These are phyloP conservation scores for Rhytidiadelphus loreus DNA, from an alignment of 225 moss, liverwort and hornwort species.

Conservation along the genomic window DNA sequence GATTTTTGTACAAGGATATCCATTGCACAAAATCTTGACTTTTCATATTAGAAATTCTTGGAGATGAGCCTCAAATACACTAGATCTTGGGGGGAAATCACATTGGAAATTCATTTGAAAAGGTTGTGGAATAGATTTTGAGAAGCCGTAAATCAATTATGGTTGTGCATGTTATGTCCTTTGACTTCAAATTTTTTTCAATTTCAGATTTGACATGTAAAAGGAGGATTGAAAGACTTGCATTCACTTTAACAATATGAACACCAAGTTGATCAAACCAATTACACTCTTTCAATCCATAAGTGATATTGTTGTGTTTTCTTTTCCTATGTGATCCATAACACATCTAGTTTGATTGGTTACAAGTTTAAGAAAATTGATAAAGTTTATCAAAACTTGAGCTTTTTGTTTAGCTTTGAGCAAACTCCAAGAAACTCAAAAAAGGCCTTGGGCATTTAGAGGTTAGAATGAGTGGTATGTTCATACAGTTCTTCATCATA, in stretches of 20 bases:
- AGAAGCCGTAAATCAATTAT: background rate
- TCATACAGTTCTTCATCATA: background rate
- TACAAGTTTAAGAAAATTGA: background rate
- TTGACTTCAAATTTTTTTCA: background rate
- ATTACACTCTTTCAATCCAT: background rate
- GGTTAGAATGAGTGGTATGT: background rate
- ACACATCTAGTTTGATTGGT: background rate
- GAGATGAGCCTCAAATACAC: background rate
- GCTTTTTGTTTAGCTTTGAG: background rate
- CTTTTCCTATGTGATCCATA: background rate
- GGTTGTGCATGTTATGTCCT: background rate
- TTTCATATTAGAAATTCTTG: background rate
- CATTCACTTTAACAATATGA: background rate
- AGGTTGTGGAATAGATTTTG: background rate
- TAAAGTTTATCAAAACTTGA: background rate
- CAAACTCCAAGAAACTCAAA: background rate
- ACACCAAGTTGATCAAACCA: accelerated
- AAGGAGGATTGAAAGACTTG: background rate
- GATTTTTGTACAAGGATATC: background rate
- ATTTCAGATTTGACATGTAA: background rate
- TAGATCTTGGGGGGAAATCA: background rate
- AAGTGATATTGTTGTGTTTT: background rate
- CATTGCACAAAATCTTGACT: background rate
- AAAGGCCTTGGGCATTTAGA: too few species aligned
- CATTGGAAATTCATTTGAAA: background rate